A percentile compares a stretch with the other conserved stretches of the same genome.
These are phyloP conservation scores for Wilcoxina mikolae DNA, from an alignment of 495 filamentous ascomycete genomes.

Conservation along the genomic window DNA sequence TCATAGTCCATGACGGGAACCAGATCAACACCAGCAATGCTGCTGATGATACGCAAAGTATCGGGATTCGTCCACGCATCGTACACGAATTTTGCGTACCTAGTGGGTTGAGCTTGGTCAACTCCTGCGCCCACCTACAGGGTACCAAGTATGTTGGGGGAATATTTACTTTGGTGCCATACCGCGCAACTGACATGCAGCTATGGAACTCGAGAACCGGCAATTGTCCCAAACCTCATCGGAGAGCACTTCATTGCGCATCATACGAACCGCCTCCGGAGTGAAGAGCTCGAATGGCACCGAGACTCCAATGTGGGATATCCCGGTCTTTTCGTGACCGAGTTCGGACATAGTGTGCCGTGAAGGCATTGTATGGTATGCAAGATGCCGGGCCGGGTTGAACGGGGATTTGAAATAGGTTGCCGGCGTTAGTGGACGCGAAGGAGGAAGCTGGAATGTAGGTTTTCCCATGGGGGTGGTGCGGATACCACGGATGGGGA, in stretches of 20 bases:
- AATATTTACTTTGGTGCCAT: conserved; percentile 48
- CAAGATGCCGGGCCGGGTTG: conserved; percentile 40
- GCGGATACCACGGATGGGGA: background rate
- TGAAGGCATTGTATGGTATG: conserved; percentile 38
- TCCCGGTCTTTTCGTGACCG: conserved; percentile 40
- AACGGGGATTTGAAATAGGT: conserved; percentile 20
- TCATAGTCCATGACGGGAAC: conserved; percentile 58
- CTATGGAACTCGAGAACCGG: conserved; percentile 48
- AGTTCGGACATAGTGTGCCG: conserved; percentile 48
- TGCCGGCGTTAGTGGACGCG: conserved; percentile 7
- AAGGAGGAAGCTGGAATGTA: conserved; percentile 11
- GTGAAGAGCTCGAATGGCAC: conserved; percentile 63
- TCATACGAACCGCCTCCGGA: conserved; percentile 46
- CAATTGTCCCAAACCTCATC: conserved; percentile 51
- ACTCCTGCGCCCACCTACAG: too few species aligned
- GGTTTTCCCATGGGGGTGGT: conserved; percentile 8
- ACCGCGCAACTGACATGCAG: conserved; percentile 52
- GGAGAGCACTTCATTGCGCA: conserved; percentile 51
- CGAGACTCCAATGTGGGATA: conserved; percentile 53
- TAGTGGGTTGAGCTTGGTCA: too few species aligned
- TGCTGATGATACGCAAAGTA: conserved; percentile 49
- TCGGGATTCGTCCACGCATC: conserved; percentile 55
- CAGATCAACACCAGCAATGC: conserved; percentile 60
- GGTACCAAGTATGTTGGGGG: background rate
- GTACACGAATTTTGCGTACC: conserved; percentile 51